These are phyloP conservation scores for Pichia norvegensis DNA, from an alignment of 1,139 yeast species.

Conservation along the genomic window DNA sequence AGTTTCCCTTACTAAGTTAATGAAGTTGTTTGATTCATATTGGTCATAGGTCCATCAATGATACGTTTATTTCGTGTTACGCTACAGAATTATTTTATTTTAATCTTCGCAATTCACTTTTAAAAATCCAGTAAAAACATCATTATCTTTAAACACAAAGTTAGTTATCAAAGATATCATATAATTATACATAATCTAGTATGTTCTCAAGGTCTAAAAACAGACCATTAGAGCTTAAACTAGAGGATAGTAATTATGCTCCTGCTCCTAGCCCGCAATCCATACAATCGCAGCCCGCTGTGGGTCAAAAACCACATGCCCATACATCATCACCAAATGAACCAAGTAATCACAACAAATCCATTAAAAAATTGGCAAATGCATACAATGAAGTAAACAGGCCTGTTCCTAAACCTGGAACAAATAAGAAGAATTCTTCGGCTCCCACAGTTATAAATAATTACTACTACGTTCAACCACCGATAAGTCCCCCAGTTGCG, in stretches of 20 bases:
- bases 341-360: not conserved
- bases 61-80: too few species aligned
- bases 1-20: too few species aligned
- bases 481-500: not conserved
- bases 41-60: too few species aligned
- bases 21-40: too few species aligned
- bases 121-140: too few species aligned
- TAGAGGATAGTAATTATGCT: conserved; percentile 23
- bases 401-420: conserved; percentile 1
- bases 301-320: conserved; percentile 13
- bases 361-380: conserved; percentile 5
- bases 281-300: conserved; percentile 24
- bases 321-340: not conserved
- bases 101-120: too few species aligned
- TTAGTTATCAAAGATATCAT: too few species aligned
- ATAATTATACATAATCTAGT: not conserved
- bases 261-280: conserved; percentile 26
- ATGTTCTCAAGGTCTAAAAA: conserved; percentile 21
- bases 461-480: conserved; percentile 21
- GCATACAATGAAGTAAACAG: not conserved
- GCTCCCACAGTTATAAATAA: conserved; percentile 25
- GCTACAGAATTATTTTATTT: too few species aligned
- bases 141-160: too few species aligned
- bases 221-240: conserved; percentile 20
- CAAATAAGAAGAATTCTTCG: not conserved